Conservation (phyloP, 2,329 filamentous ascomycete species). For the Penicillium sp. region DNA sequence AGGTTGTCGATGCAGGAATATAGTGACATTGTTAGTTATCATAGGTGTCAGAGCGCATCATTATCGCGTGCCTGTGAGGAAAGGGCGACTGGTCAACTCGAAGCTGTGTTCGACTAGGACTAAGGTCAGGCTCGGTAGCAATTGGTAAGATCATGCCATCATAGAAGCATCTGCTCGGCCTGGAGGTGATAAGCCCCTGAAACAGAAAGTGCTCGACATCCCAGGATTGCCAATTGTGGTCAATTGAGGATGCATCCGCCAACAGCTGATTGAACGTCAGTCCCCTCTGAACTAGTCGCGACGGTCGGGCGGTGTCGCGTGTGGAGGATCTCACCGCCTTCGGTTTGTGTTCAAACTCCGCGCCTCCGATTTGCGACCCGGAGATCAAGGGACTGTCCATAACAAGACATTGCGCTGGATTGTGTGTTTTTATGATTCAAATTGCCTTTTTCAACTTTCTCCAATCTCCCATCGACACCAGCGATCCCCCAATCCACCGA, state of each 20-base stretch:
- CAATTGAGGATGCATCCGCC: neutral
- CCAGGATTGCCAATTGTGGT: neutral
- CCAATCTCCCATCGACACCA: neutral
- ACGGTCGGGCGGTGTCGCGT: neutral
- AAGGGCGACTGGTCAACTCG: neutral
- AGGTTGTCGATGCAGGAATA: neutral
- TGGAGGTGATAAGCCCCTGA: neutral
- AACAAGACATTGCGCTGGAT: slow-evolving; percentile 5
- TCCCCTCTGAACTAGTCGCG: neutral
- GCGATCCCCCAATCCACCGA: neutral
- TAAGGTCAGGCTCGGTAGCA: neutral
- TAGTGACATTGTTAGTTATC: neutral
- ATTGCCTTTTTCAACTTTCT: slow-evolving; percentile 3
- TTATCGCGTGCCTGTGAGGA: neutral
- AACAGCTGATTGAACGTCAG: no score
- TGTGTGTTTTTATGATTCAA: slow-evolving; percentile 9
- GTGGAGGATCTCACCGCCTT: slow-evolving; percentile 18
- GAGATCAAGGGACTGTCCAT: slow-evolving; percentile 14
- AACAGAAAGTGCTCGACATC: neutral
- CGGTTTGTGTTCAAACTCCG: slow-evolving; percentile 16
- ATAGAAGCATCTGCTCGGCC: neutral
- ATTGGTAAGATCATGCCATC: neutral
- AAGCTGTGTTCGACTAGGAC: neutral
- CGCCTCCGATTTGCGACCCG: slow-evolving; percentile 10
- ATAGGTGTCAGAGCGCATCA: neutral